Evolutionary conservation across 202 grass and related monocot genomes (phyloP), one percentile per base, ranked within the genome.

Genomic region (Zizania palustris): DNA sequence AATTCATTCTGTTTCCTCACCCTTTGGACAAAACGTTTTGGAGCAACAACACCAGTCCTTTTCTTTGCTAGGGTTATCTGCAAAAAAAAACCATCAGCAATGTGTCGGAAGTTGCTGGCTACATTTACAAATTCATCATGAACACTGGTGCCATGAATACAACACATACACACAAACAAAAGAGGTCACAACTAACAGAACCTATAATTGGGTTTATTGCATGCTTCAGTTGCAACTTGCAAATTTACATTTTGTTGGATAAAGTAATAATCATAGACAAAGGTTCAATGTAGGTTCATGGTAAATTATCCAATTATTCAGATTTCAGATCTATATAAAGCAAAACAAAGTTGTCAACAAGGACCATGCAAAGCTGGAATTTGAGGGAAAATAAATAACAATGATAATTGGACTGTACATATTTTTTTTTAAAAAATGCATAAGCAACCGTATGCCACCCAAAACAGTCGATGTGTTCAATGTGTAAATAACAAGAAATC

Each of bases 1-100:
- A 78, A 84, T 80, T 97, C 91, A 68, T 97, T 97, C 74, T 92
- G 89, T 79, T 94, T 92, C 85, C 60, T 97, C 71, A 92, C 94
- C 75, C 85, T 90, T 67, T 92, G 82, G 36, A 97, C 89, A 77
- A 97, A 93, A 77, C 86, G 85, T 73, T 90, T 93, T 46, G 94
- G 91, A 60, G 91, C 87, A 39, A 97, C 84, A 75, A 92, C 87
- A 71, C 91, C 91, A 51, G 89, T 97, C 58, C 88, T 93, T 82
- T 94, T 97, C 86, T 97, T 97, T 0, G 91, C 79, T 65, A 85
- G 88, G 62, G 40, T 92, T 82, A 97, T 94, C 94, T 97, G 75
- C 48, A 84, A 48, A 66, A 42, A 67, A 69, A 66, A 42, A 67
- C 63, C 55, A 49, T n/a, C 11, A 42, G 7, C n/a, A 63, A n/a